Base-by-base conservation (phyloP, 805 yeast species). In the Starmerella cellae region DNA sequence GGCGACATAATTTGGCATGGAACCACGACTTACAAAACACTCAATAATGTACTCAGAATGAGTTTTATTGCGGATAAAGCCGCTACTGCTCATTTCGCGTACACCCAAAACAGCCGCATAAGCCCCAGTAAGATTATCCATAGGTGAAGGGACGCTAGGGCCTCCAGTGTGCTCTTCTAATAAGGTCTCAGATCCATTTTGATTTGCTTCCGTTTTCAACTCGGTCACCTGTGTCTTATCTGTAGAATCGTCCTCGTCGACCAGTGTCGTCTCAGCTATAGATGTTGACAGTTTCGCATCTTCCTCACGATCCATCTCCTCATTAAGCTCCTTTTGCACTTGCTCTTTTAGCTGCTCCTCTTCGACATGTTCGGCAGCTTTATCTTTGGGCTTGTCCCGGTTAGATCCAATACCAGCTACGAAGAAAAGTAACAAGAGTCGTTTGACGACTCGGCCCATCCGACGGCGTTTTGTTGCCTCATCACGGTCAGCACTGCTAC, bases 81-180 rank as follows among this genome's bases (percentile, higher is more conserved):
- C 52, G n/a, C 55, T 55, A 48, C 31, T 56, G 52, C 51, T 21
- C 1, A 46, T 37, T 24, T 53, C 48, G 5, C 75, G 57, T 0
- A 80, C 94, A 1, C 91, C 84, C 22, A 74, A 70, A 10, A 85
- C 74, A 47, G 82, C 80, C 17, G 82, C 55, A 44, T 68, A 74
- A 47, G 74, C 58, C 2, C 83, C 82, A 54, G 80, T 77, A 31
- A 68, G 55, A 48, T 54, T 72, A 17, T 59, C 36, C 16, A 28
- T 16, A 2, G 35, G 31, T 2, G 39, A 30, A 23, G 42, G 35
- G 9, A 17, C 20, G n/a, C 28, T 32, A n/a, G 28, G 20, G 4
- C 10, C 35, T 5, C 13, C 24, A 9, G n/a, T 16, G 6, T 32
- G 35, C 11, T 22, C 34, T n/a, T n/a, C n/a, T n/a, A n/a, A n/a